Evolutionary conservation across 805 yeast genomes (phyloP), one percentile per base, ranked within the genome.

Genomic region (Starmerella lactis-condensi): DNA sequence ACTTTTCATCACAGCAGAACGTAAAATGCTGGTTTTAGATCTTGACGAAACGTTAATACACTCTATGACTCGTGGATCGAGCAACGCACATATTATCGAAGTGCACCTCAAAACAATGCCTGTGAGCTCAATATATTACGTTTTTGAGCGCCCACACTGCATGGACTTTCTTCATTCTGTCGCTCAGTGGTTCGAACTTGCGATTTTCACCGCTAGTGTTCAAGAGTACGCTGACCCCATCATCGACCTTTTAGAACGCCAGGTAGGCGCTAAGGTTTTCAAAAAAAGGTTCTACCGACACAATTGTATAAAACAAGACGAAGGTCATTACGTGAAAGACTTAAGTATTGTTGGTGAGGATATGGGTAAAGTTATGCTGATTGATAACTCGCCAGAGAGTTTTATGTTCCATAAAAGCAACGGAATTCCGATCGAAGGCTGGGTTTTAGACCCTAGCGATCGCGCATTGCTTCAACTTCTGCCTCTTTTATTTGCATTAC

Each of bases 401-500:
- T 89, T 78, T 51, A 72, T 79, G 11, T 56, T 69, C 51, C 83
- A 85, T 51, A 78, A 72, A 36, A 73, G 73, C 42, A 89, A 89
- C 47, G 98, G 93, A 2, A 74, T 89, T 15, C 72, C 75, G 57
- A 81, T 89, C 5, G 94, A 83, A 54, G 96, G 98, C 28, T 89
- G 98, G 98, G 81, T 89, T 39, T 79, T 77, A 48, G 98, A 89
- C 53, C 93, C 91, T n/a, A 67, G 74, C 22, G 98, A 89, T 48
- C 60, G 72, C 15, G 93, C 81, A 46, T 57, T 89, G 36, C 58
- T 89, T 53, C 72, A 81, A 44, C 55, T 89, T 31, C 52, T 89
- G 26, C 96, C 98, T 2, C 56, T 89, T 47, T 56, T 81, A 26
- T 67, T 72, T 45, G 73, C 85, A 17, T 54, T 89, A 45, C 62